Evolutionary conservation across 495 filamentous ascomycete species (phyloP).

Genomic region (Astrothelium subdiscretum): DNA sequence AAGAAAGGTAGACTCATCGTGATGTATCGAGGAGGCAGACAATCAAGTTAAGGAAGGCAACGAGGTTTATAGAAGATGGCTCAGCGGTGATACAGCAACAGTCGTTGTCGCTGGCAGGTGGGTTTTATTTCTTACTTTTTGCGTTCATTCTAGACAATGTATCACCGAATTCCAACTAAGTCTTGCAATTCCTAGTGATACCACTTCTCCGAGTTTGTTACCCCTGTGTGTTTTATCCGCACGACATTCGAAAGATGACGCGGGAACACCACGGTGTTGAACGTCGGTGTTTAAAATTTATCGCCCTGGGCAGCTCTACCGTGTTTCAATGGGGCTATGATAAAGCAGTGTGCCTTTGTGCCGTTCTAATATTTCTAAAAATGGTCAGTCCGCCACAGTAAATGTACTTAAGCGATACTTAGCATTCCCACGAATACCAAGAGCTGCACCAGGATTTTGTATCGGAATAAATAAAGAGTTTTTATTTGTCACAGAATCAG

Average conservation of each 20-base stretch:
- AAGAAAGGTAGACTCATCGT: neutral
- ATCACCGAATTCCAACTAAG: neutral
- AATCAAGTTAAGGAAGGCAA: constrained; percentile 7
- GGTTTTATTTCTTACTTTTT: neutral
- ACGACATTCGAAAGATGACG: neutral
- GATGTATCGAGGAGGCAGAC: neutral
- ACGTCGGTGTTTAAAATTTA: neutral
- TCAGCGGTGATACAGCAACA: neutral
- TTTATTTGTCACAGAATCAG: neutral
- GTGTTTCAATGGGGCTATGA: constrained; percentile 40
- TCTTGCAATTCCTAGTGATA: constrained; percentile 40
- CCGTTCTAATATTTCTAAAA: constrained; percentile 36
- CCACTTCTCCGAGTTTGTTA: constrained; percentile 16
- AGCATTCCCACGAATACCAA: constrained; percentile 34
- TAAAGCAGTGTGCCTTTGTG: constrained; percentile 44
- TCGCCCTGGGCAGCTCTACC: neutral
- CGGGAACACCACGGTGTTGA: neutral
- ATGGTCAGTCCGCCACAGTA: constrained; percentile 37
- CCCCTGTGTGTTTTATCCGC: constrained; percentile 18
- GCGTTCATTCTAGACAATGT: neutral
- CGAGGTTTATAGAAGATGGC: neutral
- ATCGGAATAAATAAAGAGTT: constrained; percentile 32
- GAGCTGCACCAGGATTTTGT: constrained; percentile 33
- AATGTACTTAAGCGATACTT: constrained; percentile 31
- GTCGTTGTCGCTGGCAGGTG: neutral